Evolutionary conservation across 2,329 filamentous ascomycete species (phyloP), one percentile per base, ranked within the genome.

Genomic region (Chaetomiaceae sp.): DNA sequence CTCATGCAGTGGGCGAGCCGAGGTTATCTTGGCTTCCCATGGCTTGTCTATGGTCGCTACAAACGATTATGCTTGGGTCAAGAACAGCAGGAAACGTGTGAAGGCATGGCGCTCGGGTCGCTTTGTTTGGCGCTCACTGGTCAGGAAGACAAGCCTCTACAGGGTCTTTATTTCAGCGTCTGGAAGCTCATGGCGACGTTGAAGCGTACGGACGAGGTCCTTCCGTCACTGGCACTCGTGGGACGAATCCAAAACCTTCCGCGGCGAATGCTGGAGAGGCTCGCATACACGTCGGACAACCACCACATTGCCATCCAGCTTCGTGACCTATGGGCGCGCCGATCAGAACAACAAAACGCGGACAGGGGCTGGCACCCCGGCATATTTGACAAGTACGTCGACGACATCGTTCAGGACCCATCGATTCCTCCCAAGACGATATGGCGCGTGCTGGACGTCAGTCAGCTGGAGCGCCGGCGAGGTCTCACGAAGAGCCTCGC

Each of bases 1-100:
- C 22, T 63, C 6, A 49, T 53, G 4, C 63, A 65, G 38, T 66
- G 63, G 63, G 30, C 38, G 10, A 65, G 60, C 36, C 56, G 56
- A 11, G 56, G 56, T 10, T 60, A 60, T 41, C 41, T 62, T n/a
- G 17, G 15, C 3, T 24, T 35, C 2, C 33, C 32, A 4, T 9
- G 30, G 7, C 19, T 19, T 10, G 14, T 53, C 18, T 32, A 45
- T 14, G 32, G n/a, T 3, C 19, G 42, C 12, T 56, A 54, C 35
- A 36, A 56, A 35, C 38, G 33, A 24, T 24, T 5, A 9, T 24
- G 6, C 22, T 9, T 5, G 22, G 22, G 9, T 9, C 22, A 9
- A 6, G 22, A 24, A 24, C 22, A 24, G 5, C 14, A 46, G 14
- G 38, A 38, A 29, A 32, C 37, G 12, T n/a, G 47, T 32, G 53